A percentile compares a stretch with the other conserved stretches of the same genome.
These are phyloP conservation scores for Metschnikowia vanudenii DNA, from an alignment of 805 yeast genomes.

Conservation along the genomic window DNA sequence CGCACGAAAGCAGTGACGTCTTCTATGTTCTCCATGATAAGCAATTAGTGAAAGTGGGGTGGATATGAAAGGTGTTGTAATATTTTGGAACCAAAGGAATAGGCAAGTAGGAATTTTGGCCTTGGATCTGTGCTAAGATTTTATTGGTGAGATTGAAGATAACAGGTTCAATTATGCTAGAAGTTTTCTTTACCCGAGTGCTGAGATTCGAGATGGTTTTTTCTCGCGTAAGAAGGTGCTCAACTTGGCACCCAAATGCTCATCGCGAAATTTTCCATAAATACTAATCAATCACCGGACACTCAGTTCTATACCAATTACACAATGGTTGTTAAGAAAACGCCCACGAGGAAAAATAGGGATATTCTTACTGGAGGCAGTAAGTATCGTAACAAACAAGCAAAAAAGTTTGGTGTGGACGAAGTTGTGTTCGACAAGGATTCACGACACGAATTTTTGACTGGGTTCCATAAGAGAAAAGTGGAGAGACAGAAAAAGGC, in stretches of 20 bases:
- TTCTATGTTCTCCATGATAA: conserved; percentile 46
- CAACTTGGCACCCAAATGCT: conserved; percentile 8
- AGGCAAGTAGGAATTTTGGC: too few relatives aligned
- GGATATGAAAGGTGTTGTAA: not conserved
- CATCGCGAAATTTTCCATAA: conserved; percentile 19
- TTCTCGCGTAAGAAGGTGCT: conserved; percentile 7
- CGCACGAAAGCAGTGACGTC: conserved; percentile 39
- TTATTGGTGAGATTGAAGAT: not conserved
- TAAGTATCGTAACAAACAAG: conserved; percentile 66
- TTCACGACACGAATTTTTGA: conserved; percentile 77
- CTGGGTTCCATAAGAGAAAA: conserved; percentile 95
- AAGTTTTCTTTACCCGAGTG: not conserved
- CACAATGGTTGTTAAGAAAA: conserved; percentile 6
- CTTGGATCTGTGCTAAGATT: not conserved
- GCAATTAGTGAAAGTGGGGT: not conserved
- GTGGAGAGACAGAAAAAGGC: conserved; percentile 86
- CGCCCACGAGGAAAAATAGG: conserved; percentile 55
- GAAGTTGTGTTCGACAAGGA: conserved; percentile 84
- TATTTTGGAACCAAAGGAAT: too few relatives aligned
- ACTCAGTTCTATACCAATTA: not conserved
- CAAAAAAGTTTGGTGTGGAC: conserved; percentile 49
- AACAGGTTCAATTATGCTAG: not conserved
- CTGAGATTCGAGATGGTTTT: not conserved
- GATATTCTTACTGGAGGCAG: conserved; percentile 88
- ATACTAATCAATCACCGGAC: not conserved